A percentile compares a stretch with the other conserved stretches of the same genome.
Conservation (phyloP, 108 stramenopile species). For the Craspedostauros australis region DNA sequence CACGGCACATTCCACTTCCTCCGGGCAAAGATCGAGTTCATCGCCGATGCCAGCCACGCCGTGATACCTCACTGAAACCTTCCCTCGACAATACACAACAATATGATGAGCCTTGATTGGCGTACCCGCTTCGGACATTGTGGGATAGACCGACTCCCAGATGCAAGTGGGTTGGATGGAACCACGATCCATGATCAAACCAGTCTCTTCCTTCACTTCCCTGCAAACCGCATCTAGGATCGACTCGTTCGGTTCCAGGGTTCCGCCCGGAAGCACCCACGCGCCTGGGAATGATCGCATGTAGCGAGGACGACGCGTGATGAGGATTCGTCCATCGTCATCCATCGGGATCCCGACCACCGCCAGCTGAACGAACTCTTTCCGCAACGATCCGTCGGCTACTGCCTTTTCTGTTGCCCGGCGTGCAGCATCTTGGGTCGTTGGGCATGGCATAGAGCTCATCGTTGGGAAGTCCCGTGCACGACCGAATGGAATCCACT, state of each 20-base stretch:
- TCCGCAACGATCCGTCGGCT: not conserved
- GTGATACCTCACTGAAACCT: not conserved
- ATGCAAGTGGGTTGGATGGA: not conserved
- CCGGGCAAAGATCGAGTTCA: conserved; percentile 1
- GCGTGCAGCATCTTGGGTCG: not conserved
- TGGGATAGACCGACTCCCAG: conserved; percentile 23
- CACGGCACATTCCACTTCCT: conserved; percentile 19
- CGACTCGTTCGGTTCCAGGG: conserved; percentile 10
- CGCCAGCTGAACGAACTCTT: conserved; percentile 9
- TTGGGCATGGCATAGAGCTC: conserved; percentile 8
- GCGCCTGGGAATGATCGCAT: conserved; percentile 26
- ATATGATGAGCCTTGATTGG: conserved; percentile 20
- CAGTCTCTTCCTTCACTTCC: conserved; percentile 32
- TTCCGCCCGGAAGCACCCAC: conserved; percentile 25
- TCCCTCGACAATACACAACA: conserved; percentile 12
- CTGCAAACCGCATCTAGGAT: conserved; percentile 3
- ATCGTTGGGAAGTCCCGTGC: conserved; percentile 1
- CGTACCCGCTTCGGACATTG: conserved; percentile 1
- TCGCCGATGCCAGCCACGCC: not conserved
- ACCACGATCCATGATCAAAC: not conserved
- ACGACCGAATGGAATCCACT: conserved; percentile 4
- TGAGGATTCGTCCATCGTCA: conserved; percentile 1
- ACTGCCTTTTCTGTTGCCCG: not conserved
- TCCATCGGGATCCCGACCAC: conserved; percentile 13
- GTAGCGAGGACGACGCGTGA: conserved; percentile 20